Evolutionary conservation across 169 alveolate species (phyloP), one percentile per base, ranked within the genome.

Genomic region (Eimeria acervulina): DNA sequence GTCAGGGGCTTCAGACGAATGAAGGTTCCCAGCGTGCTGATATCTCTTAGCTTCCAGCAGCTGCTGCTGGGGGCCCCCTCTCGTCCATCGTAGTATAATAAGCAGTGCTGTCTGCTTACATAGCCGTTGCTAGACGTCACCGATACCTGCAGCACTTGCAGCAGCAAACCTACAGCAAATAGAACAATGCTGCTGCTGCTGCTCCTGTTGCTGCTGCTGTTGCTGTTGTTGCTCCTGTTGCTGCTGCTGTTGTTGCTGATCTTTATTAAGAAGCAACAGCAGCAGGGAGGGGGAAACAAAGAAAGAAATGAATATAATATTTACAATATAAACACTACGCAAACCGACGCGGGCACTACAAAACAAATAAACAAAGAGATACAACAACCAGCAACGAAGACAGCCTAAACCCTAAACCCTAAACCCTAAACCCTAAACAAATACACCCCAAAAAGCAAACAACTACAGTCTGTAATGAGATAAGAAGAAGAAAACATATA

Each of bases 41-140:
- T 95, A 61, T 98, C 99, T 87, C 98, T 96, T 63, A 98, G 94
- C 36, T 97, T 55, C 99, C 99, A 98, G 47, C 98, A 95, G 63
- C 93, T 83, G n/a, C n/a, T 96, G 96, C 26, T 97, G 98, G 3
- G 21, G 68, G 8, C n/a, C n/a, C 42, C 96, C 78, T 96, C 94
- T 52, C 97, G 88, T 47, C 99, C 99, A 92, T 98, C 98, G 96
- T 98, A 98, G 97, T 96, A 97, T 31, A 98, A 96, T 93, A 98
- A 95, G 93, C 99, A 98, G 92, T 98, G 99, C 87, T 98, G 98
- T 28, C 99, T 97, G 74, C 99, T 98, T 33, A 98, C 98, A 96
- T 98, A 98, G 2, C 99, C 99, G 97, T 98, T 98, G 42, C 97
- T 97, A 72, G 98, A 95, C 15, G 98, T 97, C 36, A 98, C 97